A percentile compares a stretch with the other conserved stretches of the same genome.
phyloP scores from a whole-genome alignment of 129 eudicot genomes.

The Kitagawia praeruptora region DNA sequence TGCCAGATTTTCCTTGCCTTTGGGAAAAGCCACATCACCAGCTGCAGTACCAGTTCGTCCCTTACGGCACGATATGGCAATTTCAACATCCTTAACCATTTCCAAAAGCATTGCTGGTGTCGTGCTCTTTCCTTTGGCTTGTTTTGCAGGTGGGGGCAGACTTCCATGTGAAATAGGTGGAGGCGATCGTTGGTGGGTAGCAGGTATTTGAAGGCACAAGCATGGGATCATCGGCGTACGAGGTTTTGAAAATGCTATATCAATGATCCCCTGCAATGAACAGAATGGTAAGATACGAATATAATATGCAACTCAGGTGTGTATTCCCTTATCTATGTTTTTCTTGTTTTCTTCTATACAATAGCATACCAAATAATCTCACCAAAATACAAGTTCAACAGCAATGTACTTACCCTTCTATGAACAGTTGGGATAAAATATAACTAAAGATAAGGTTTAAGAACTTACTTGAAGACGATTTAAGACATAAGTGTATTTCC shows the following conservation, averaged over 20 bases:
- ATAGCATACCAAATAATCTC: neutral
- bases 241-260: constrained; percentile 65
- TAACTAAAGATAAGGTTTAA: neutral
- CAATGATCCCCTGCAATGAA: constrained; percentile 64
- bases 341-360: no score
- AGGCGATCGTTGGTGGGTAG: constrained; percentile 41
- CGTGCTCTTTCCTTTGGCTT: constrained; percentile 61
- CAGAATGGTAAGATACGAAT: neutral
- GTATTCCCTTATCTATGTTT: neutral
- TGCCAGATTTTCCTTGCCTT: constrained; percentile 89
- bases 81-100: constrained; percentile 79
- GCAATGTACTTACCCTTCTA: neutral
- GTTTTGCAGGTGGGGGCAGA: constrained; percentile 65
- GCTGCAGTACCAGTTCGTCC: constrained; percentile 97
- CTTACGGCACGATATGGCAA: constrained; percentile 74
- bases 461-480: constrained; percentile 91
- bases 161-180: constrained; percentile 45
- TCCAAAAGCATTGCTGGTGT: constrained; percentile 65
- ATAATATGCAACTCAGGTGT: neutral
- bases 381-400: neutral
- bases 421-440: neutral
- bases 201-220: constrained; percentile 81
- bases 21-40: constrained; percentile 92
- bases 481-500: constrained; percentile 85
- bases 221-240: constrained; percentile 69